These are phyloP conservation scores for Fusarium solani-melongenae DNA, from an alignment of 2,329 filamentous ascomycete species.

Conservation along the genomic window DNA sequence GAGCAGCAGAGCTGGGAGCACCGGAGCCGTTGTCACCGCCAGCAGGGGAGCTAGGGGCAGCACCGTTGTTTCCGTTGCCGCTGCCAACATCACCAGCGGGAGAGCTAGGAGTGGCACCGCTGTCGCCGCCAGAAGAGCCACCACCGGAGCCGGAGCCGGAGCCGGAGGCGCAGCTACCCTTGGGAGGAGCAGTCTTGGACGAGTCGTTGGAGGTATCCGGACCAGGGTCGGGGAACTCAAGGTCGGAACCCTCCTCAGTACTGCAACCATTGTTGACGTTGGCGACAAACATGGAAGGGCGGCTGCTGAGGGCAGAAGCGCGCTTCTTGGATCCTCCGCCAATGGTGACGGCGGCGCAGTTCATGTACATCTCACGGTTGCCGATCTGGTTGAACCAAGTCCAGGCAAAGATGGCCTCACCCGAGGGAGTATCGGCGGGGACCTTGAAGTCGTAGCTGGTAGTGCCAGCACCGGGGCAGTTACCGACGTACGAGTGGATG, in stretches of 20 bases:
- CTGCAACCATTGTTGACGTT: constrained; percentile 72
- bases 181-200: constrained; percentile 50
- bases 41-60: constrained; percentile 23
- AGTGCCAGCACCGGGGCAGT: constrained; percentile 59
- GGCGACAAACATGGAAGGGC: constrained; percentile 77
- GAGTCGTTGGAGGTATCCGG: constrained; percentile 58
- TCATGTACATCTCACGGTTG: constrained; percentile 90
- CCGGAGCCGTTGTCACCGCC: not conserved
- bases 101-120: constrained; percentile 19
- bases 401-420: constrained; percentile 78
- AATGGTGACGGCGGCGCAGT: constrained; percentile 79
- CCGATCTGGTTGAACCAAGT: constrained; percentile 81
- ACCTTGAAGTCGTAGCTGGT: constrained; percentile 73
- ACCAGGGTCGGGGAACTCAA: constrained; percentile 75
- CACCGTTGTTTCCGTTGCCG: not conserved
- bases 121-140: constrained; percentile 11
- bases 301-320: constrained; percentile 58
- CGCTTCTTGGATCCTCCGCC: constrained; percentile 52
- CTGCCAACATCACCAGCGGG: constrained; percentile 13
- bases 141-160: constrained; percentile 36
- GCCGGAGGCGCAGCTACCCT: constrained; percentile 47
- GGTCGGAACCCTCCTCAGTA: constrained; percentile 67
- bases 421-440: constrained; percentile 69
- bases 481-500: constrained; percentile 67
- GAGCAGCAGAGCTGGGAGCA: constrained; percentile 23